These are phyloP conservation scores for Flammula alnicola DNA, from an alignment of 1,284 basidiomycete species.

Conservation along the genomic window DNA sequence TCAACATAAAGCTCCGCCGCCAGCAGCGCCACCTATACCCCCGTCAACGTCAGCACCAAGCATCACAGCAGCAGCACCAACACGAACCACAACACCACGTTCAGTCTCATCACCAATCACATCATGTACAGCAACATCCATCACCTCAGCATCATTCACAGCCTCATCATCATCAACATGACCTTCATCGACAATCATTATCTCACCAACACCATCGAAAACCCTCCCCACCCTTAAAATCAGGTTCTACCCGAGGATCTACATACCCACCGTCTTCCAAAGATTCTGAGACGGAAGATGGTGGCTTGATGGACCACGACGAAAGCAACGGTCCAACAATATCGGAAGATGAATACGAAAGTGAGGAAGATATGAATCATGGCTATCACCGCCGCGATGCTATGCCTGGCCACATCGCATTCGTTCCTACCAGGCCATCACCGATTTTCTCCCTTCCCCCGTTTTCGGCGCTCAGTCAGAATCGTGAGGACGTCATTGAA, in stretches of 20 bases:
- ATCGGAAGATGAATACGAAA: constrained; percentile 58
- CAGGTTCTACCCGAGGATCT: constrained; percentile 25
- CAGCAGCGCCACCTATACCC: constrained; percentile 6
- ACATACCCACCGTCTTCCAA: constrained; percentile 25
- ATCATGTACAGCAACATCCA: constrained; percentile 9
- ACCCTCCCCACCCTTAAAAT: constrained; percentile 18
- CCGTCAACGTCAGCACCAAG: constrained; percentile 11
- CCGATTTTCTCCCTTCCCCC: constrained; percentile 36
- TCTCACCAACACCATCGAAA: constrained; percentile 10
- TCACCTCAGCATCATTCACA: constrained; percentile 13
- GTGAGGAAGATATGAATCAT: constrained; percentile 60
- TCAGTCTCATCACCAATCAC: constrained; percentile 3
- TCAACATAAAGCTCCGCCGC: constrained; percentile 5
- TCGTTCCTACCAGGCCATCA: constrained; percentile 30
- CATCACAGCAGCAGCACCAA: constrained; percentile 6
- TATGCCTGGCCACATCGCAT: constrained; percentile 30
- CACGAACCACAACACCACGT: not conserved
- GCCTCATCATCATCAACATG: constrained; percentile 10
- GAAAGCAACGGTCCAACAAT: constrained; percentile 29
- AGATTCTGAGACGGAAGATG: constrained; percentile 24
- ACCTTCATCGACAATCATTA: constrained; percentile 1
- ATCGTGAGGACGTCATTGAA: constrained; percentile 51
- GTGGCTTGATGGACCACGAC: constrained; percentile 9
- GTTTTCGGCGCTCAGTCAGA: constrained; percentile 36
- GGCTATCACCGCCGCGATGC: constrained; percentile 40